Evolutionary conservation across 352 stramenopile genomes (phyloP), one percentile per base, ranked within the genome.

Genomic region (Pythium graminicola): DNA sequence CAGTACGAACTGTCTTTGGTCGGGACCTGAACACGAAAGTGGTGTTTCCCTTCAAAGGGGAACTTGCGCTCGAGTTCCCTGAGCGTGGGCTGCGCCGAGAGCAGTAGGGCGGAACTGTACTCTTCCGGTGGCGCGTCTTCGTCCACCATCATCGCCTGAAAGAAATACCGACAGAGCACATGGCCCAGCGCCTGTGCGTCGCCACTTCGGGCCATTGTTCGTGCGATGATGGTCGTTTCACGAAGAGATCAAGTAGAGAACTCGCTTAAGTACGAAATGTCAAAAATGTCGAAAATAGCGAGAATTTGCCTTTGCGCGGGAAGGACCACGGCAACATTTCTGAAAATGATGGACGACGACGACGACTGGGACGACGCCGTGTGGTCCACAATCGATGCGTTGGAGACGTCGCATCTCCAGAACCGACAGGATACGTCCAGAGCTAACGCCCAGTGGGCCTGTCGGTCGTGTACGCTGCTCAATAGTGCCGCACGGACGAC

Each of bases 361-460:
- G 82, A 91, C 48, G 78, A 91, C 24, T 93, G 83, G 83, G 83
- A 93, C 60, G 83, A 91, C 62, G 81, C 72, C 56, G 60, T 93
- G 43, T 66, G 81, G 58, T 82, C 68, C 24, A 69, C 83, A 65
- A 76, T 91, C 51, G 65, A 72, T 29, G 71, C 75, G 62, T 60
- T 91, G 23, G 77, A 89, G 63, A 62, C 68, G 46, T 40, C 55
- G 22, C 50, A 60, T 31, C 22, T 22, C 9, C 41, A 40, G 41
- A 51, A 62, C 42, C 19, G 23, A 14, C 54, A 72, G 36, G 36
- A n/a, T 23, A 19, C 33, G 22, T n/a, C n/a, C 24, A 26, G 14
- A 0, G 35, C 40, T 35, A 40, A 40, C 44, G 11, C 19, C 46
- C 43, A 58, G 64, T 79, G 69, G 69, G 49, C 57, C 36, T 88